These are phyloP conservation scores for Hordeum pubiflorum DNA, from an alignment of 202 grass and related monocot species.

Conservation along the genomic window DNA sequence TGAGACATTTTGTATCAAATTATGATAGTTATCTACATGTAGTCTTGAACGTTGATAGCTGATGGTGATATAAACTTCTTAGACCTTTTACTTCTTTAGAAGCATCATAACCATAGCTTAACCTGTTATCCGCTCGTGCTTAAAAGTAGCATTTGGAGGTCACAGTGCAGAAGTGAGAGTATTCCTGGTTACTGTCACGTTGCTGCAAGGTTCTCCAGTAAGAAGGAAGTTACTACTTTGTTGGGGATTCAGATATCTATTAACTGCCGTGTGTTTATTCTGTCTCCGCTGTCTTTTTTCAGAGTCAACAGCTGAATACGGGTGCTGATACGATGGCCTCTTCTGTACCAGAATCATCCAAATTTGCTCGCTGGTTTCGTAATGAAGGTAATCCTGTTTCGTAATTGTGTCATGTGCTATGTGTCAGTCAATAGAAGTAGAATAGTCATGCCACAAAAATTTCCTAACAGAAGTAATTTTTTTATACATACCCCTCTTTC, in stretches of 20 bases:
- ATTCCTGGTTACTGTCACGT: conserved; percentile 5
- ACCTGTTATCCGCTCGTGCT: background rate
- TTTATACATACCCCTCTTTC: background rate
- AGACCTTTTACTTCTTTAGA: background rate
- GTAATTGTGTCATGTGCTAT: conserved; percentile 17
- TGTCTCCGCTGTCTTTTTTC: conserved; percentile 24
- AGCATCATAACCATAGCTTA: background rate
- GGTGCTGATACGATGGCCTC: conserved; percentile 35
- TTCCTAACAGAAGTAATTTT: background rate
- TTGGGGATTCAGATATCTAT: conserved; percentile 14
- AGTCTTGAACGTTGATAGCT: background rate
- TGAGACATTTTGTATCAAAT: background rate
- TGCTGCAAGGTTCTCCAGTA: background rate
- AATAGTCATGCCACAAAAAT: background rate
- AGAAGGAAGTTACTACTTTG: background rate
- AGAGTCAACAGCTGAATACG: conserved; percentile 46
- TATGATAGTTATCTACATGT: conserved; percentile 2
- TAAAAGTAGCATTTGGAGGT: conserved; percentile 16
- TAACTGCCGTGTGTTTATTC: conserved; percentile 20
- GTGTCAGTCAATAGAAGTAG: background rate
- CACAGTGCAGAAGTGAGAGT: conserved; percentile 5
- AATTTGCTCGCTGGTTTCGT: conserved; percentile 81
- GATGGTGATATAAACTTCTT: background rate
- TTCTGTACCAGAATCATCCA: conserved; percentile 67
- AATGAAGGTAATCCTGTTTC: conserved; percentile 64